A percentile compares a stretch with the other conserved stretches of the same genome.
Evolutionary conservation across 73 alveolate species (phyloP).

Genomic region (Paraurostyla sp.): DNA sequence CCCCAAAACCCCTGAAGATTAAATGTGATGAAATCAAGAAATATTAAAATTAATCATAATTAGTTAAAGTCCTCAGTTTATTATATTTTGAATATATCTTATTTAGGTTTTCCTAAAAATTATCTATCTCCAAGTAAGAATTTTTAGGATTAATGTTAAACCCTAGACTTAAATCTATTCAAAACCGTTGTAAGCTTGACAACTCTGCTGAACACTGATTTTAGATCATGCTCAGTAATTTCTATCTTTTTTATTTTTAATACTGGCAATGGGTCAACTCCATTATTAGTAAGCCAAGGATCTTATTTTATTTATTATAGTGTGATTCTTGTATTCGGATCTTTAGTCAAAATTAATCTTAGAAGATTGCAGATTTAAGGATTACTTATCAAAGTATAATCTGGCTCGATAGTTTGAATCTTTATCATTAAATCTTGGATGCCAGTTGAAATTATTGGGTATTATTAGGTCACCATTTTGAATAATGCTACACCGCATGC

Average conservation of each 20-base stretch:
- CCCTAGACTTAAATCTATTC: constrained; percentile 5
- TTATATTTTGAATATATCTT: no score
- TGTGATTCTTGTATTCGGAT: constrained; percentile 31
- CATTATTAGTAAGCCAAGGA: constrained; percentile 50
- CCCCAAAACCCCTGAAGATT: no score
- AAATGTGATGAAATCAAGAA: no score
- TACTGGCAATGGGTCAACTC: constrained; percentile 42
- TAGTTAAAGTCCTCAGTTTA: no score
- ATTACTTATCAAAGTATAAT: not conserved
- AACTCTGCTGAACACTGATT: constrained; percentile 30
- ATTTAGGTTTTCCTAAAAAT: no score
- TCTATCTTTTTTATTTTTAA: not conserved
- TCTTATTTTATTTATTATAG: constrained; percentile 9
- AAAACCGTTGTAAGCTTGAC: constrained; percentile 7
- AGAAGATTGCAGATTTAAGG: not conserved
- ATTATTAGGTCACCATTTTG: constrained; percentile 64
- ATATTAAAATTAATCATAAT: no score
- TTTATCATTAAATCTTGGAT: not conserved
- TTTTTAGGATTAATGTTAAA: no score
- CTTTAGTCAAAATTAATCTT: not conserved
- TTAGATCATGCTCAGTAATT: constrained; percentile 23
- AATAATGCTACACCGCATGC: constrained; percentile 81
- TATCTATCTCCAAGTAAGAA: no score
- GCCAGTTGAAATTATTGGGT: constrained; percentile 57
- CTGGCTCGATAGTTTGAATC: constrained; percentile 33